Base-by-base conservation (phyloP, 2,329 filamentous ascomycete genomes). In the Sporothrix protearum region DNA sequence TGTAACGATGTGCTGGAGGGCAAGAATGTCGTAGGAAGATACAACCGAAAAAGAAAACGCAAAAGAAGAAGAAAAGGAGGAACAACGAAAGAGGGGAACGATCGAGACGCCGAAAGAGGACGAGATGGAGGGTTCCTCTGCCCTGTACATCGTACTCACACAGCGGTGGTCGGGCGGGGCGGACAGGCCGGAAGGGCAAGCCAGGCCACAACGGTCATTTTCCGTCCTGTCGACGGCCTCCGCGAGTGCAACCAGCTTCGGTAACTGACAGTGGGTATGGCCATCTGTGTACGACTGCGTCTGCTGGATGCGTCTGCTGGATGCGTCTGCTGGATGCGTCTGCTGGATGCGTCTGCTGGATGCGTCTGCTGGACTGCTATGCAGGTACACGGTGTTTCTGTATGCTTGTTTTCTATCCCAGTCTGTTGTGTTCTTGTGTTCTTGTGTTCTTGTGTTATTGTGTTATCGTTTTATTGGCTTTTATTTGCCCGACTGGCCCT, bases 301-400 rank as follows among this genome's bases (percentile, higher is more conserved):
- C 7, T 57, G 53, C 25, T 33, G 25, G 14, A 7, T n/a, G n/a
- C 22, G 53, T 39, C 55, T 25, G 22, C 6, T 64, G 36, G 59
- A 30, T 42, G 39, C 39, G 10, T 30, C 7, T 57, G 53, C 25
- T 33, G 25, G 14, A 7, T 42, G 39, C 39, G 10, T 30, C 7
- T 57, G 53, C 25, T 33, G 25, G 14, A 7, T 42, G 39, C 39
- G 10, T 30, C 7, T 57, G 53, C 25, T 33, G 25, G 14, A 7
- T n/a, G n/a, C 22, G 53, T 39, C 55, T 25, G 22, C 6, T 64
- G 36, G 59, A 30, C 42, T 10, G 22, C 14, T 66, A 66, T 66
- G 61, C 61, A 66, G 61, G 61, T 47, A 66, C 61, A 66, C 61
- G 61, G 61, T 66, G 16, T 47, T 28, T 10, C 36, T 28, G 14